phyloP scores from a whole-genome alignment of 2,329 filamentous ascomycete genomes.

The Geoglossum cookeanum region DNA sequence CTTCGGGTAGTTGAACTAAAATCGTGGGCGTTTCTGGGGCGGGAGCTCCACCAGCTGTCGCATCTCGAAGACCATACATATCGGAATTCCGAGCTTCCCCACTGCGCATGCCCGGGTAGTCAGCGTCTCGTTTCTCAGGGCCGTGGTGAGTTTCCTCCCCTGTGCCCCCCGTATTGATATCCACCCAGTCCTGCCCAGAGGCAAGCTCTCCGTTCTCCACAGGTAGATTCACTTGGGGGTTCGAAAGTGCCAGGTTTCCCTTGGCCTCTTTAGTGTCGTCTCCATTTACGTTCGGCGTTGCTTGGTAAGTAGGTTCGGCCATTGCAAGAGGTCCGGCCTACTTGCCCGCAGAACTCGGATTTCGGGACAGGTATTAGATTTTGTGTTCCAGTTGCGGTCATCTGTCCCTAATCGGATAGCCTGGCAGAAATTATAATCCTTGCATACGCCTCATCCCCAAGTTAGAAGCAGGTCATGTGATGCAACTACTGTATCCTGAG shows the following conservation, averaged over 20 bases:
- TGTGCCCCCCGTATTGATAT: constrained; percentile 13
- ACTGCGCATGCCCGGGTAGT: not conserved
- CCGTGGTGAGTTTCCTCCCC: not conserved
- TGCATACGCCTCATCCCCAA: not conserved
- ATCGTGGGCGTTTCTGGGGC: not conserved
- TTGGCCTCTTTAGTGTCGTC: constrained; percentile 14
- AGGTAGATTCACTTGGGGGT: constrained; percentile 13
- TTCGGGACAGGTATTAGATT: not conserved
- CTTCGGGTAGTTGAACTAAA: not conserved
- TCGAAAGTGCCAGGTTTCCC: constrained; percentile 12
- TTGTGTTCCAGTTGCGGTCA: not conserved
- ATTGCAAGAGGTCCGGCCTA: not conserved
- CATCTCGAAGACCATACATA: not conserved
- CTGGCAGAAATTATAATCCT: not conserved
- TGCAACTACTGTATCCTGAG: not conserved
- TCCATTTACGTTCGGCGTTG: constrained; percentile 14
- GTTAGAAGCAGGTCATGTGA: not conserved
- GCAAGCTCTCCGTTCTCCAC: constrained; percentile 17
- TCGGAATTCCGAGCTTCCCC: not conserved
- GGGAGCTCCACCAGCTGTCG: not conserved
- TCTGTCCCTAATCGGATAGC: not conserved
- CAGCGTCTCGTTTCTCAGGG: not conserved
- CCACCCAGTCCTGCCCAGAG: constrained; percentile 15
- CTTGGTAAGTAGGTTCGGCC: constrained; percentile 10
- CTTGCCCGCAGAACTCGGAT: constrained; percentile 1